phyloP scores from a whole-genome alignment of 106 monocot species.

The Allium sativum region DNA sequence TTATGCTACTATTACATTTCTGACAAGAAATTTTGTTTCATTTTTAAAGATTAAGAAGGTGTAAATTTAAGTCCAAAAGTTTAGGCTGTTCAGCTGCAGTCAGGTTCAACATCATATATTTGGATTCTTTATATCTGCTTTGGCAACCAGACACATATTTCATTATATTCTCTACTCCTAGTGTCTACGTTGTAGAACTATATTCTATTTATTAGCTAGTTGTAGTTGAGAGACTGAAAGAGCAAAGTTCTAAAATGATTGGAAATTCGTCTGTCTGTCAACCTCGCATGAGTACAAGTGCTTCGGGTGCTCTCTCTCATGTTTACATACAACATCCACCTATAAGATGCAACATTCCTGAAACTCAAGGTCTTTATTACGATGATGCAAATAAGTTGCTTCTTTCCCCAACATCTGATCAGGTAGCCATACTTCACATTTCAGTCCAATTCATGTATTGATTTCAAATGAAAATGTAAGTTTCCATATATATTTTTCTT shows the following conservation, averaged over 20 bases:
- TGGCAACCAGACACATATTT: slow-evolving; percentile 2
- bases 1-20: too few species aligned
- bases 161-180: neutral
- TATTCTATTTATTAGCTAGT: too few species aligned
- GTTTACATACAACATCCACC: slow-evolving; percentile 93
- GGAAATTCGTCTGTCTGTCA: slow-evolving; percentile 20
- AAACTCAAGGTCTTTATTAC: slow-evolving; percentile 79
- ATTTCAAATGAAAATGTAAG: slow-evolving; percentile 1
- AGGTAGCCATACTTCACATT: slow-evolving; percentile 21
- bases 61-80: too few species aligned
- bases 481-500: slow-evolving; percentile 4
- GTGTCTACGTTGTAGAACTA: neutral
- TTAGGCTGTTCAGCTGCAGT: neutral
- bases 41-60: too few species aligned
- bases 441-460: too few species aligned
- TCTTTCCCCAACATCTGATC: slow-evolving; percentile 90
- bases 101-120: slow-evolving; percentile 2
- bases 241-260: slow-evolving; percentile 9
- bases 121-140: neutral
- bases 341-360: slow-evolving; percentile 78
- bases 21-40: too few species aligned
- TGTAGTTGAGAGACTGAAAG: too few species aligned
- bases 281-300: slow-evolving; percentile 25
- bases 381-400: slow-evolving; percentile 95
- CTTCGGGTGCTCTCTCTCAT: slow-evolving; percentile 78